Evolutionary conservation across 73 alveolate species (phyloP).

Genomic region (Paraurostyla sp.): DNA sequence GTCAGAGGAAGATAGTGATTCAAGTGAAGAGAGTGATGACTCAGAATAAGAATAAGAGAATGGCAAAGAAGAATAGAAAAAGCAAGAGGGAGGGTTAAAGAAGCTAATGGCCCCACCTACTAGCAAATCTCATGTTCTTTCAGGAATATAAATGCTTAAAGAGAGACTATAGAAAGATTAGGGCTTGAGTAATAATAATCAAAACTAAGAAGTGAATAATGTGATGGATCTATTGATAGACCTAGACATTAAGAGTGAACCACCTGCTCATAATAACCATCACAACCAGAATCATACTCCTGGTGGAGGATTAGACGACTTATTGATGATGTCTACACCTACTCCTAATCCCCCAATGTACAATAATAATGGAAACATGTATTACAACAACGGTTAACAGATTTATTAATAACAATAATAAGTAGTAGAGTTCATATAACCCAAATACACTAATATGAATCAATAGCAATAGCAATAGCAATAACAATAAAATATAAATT

Average conservation of each 20-base stretch:
- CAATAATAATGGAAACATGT: too few relatives aligned
- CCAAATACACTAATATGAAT: too few relatives aligned
- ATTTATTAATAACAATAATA: too few relatives aligned
- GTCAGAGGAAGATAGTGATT: conserved; percentile 20
- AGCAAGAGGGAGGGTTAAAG: conserved; percentile 34
- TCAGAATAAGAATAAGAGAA: conserved; percentile 43
- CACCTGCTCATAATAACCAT: not conserved
- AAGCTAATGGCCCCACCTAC: conserved; percentile 72
- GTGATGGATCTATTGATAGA: conserved; percentile 55
- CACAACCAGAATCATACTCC: not conserved
- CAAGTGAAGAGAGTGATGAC: not conserved
- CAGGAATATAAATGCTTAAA: conserved; percentile 11
- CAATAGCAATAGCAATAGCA: too few relatives aligned
- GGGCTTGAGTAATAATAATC: not conserved
- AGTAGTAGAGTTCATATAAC: too few relatives aligned
- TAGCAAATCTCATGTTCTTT: conserved; percentile 17
- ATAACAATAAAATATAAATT: too few relatives aligned
- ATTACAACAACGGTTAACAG: too few relatives aligned
- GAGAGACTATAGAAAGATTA: conserved; percentile 11
- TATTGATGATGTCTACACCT: not conserved
- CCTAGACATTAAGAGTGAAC: conserved; percentile 40
- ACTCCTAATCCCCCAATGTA: too few relatives aligned
- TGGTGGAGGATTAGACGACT: not conserved
- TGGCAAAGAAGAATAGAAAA: conserved; percentile 41
- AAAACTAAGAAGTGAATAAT: not conserved